A percentile compares a stretch with the other conserved stretches of the same genome.
Conservation (phyloP, 768 basidiomycete genomes). For the Galerina sulciceps region DNA sequence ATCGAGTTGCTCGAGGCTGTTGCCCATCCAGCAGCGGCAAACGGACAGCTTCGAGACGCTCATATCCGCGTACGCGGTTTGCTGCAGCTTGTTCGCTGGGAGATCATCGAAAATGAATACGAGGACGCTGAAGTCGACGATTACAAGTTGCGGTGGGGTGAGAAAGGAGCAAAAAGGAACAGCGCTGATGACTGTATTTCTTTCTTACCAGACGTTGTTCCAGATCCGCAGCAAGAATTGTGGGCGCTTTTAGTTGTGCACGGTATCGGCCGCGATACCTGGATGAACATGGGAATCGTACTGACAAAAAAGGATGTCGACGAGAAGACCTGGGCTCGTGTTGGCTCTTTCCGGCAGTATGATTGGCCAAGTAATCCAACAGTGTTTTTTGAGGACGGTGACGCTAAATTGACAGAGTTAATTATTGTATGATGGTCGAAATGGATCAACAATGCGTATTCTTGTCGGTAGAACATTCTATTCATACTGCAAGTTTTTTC, state of each 20-base stretch:
- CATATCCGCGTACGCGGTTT: not conserved
- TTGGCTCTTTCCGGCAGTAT: constrained; percentile 9
- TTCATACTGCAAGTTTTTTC: too few relatives aligned
- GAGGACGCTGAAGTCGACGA: not conserved
- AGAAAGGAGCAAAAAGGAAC: not conserved
- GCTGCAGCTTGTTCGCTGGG: constrained; percentile 4
- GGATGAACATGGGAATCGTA: constrained; percentile 14
- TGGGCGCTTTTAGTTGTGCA: constrained; percentile 7
- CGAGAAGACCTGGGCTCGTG: not conserved
- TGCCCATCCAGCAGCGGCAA: not conserved
- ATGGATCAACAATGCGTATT: too few relatives aligned
- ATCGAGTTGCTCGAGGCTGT: constrained; percentile 5
- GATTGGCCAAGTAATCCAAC: constrained; percentile 3
- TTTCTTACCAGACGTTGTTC: not conserved
- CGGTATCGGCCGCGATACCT: not conserved
- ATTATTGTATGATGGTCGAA: not conserved
- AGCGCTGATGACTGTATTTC: constrained; percentile 2
- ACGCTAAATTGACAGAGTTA: not conserved
- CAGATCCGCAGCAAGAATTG: not conserved
- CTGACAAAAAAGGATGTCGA: not conserved
- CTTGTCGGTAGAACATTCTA: too few relatives aligned
- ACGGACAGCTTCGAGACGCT: constrained; percentile 3
- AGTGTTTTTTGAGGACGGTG: not conserved
- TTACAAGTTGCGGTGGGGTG: constrained; percentile 7
- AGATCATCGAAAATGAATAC: not conserved